A percentile compares a stretch with the other conserved stretches of the same genome.
Conservation (phyloP, 176 grass and related monocot species). For the Areca catechu region DNA sequence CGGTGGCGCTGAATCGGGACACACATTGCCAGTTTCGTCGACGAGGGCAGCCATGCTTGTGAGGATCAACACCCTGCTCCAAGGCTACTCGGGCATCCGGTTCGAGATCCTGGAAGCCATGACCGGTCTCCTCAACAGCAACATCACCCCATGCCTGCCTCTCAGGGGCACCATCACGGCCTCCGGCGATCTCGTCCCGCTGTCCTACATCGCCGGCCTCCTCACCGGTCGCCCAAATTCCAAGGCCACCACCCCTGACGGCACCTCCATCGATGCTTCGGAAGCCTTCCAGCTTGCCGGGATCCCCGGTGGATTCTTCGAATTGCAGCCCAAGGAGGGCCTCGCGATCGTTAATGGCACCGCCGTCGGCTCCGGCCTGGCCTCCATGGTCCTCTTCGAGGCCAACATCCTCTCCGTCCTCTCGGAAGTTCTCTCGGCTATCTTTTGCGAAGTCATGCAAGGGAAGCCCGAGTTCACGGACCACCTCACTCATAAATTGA, state of each 20-base stretch:
- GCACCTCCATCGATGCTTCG: not conserved
- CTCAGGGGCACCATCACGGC: slow-evolving; percentile 16
- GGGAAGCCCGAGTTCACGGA: slow-evolving; percentile 16
- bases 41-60: slow-evolving; percentile 13
- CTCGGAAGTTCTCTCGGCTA: slow-evolving; percentile 9
- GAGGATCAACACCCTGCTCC: slow-evolving; percentile 13
- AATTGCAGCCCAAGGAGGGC: slow-evolving; percentile 15
- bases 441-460: slow-evolving; percentile 14
- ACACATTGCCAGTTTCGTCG: slow-evolving; percentile 1
- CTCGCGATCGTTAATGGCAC: slow-evolving; percentile 16
- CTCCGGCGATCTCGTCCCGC: slow-evolving; percentile 12
- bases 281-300: slow-evolving; percentile 13
- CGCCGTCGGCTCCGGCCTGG: slow-evolving; percentile 13
- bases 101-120: slow-evolving; percentile 19
- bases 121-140: slow-evolving; percentile 1
- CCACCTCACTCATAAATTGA: slow-evolving; percentile 16
- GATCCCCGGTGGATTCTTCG: slow-evolving; percentile 9
- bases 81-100: slow-evolving; percentile 18
- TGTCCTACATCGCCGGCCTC: slow-evolving; percentile 17
- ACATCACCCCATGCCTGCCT: slow-evolving; percentile 14
- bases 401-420: slow-evolving; percentile 9
- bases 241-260: not conserved
- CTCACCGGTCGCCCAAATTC: slow-evolving; percentile 9
- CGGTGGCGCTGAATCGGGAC: not conserved
- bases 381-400: slow-evolving; percentile 7